Evolutionary conservation across 2,329 filamentous ascomycete species (phyloP).

Genomic region (Phyllosticta capitalensis): DNA sequence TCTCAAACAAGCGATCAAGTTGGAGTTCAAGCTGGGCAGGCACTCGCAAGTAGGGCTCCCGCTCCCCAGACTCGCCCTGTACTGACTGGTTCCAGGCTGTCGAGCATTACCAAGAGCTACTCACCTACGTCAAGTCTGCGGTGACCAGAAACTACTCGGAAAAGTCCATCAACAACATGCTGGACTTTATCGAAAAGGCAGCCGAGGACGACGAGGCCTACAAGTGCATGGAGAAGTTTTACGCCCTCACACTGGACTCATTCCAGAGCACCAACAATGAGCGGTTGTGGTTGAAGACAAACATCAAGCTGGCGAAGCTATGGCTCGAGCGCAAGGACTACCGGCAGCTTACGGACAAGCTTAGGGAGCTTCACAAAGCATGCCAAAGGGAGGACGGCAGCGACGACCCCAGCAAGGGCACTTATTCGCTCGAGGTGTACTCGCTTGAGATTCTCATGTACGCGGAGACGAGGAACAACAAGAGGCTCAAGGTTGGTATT

Average conservation of each 20-base stretch:
- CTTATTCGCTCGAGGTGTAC: slow-evolving; percentile 91
- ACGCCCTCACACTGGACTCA: slow-evolving; percentile 82
- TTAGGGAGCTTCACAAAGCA: slow-evolving; percentile 78
- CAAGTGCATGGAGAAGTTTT: slow-evolving; percentile 87
- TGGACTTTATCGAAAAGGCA: slow-evolving; percentile 93
- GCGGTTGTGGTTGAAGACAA: slow-evolving; percentile 93
- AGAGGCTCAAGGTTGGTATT: slow-evolving; percentile 65
- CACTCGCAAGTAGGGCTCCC: slow-evolving; percentile 60
- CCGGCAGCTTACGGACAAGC: slow-evolving; percentile 65
- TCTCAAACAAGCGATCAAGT: slow-evolving; percentile 93
- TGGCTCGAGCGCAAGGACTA: slow-evolving; percentile 91
- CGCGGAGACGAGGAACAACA: slow-evolving; percentile 92
- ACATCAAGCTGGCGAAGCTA: slow-evolving; percentile 88
- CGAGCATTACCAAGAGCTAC: slow-evolving; percentile 85
- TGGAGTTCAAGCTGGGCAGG: slow-evolving; percentile 85
- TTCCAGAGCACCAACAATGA: slow-evolving; percentile 98
- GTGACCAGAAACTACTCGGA: slow-evolving; percentile 98
- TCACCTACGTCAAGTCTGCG: slow-evolving; percentile 94
- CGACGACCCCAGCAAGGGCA: slow-evolving; percentile 91
- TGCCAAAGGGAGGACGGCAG: slow-evolving; percentile 81
- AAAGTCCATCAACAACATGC: slow-evolving; percentile 99
- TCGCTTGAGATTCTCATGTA: slow-evolving; percentile 99
- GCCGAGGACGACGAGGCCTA: slow-evolving; percentile 62
- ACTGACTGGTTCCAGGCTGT: slow-evolving; percentile 53
- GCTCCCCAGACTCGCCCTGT: slow-evolving; percentile 1